Conservation (phyloP, 2,329 filamentous ascomycete genomes). For the Aspergillus ustus region DNA sequence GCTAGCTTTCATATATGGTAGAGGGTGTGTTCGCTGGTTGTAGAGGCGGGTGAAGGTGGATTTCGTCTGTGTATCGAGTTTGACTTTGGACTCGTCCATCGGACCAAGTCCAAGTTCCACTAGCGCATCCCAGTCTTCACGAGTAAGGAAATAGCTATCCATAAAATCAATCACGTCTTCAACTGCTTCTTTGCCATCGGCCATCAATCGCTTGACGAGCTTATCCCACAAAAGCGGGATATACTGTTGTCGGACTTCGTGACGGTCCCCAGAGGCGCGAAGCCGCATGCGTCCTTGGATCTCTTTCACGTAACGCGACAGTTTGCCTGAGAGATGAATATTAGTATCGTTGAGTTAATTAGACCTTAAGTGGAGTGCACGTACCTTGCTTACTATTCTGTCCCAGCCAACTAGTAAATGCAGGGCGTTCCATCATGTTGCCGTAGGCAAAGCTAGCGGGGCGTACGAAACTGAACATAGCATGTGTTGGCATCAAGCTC, state of each 20-base stretch:
- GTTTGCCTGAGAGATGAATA: slow-evolving; percentile 51
- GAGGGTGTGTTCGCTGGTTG: slow-evolving; percentile 81
- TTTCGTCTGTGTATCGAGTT: slow-evolving; percentile 85
- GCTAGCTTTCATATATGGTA: slow-evolving; percentile 95
- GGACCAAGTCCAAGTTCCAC: slow-evolving; percentile 87
- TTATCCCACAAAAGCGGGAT: slow-evolving; percentile 85
- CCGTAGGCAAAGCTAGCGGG: slow-evolving; percentile 88
- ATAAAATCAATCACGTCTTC: slow-evolving; percentile 87
- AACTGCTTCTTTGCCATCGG: slow-evolving; percentile 81
- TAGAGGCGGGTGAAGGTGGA: slow-evolving; percentile 89
- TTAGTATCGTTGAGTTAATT: slow-evolving; percentile 8
- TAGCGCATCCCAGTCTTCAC: slow-evolving; percentile 92
- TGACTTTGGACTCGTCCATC: slow-evolving; percentile 75
- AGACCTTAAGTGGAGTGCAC: slow-evolving; percentile 16
- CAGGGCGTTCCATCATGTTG: slow-evolving; percentile 70
- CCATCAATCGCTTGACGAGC: slow-evolving; percentile 73
- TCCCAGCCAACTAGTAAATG: slow-evolving; percentile 90
- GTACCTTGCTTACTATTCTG: slow-evolving; percentile 88
- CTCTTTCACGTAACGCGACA: slow-evolving; percentile 83
- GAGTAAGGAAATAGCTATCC: slow-evolving; percentile 95
- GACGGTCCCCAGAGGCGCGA: slow-evolving; percentile 83
- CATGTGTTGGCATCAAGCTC: slow-evolving; percentile 96
- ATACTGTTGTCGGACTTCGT: slow-evolving; percentile 94
- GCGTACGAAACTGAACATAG: slow-evolving; percentile 90
- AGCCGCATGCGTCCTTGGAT: slow-evolving; percentile 97